Conservation (phyloP, 2,329 filamentous ascomycete species). For the Emergomyces africanus region DNA sequence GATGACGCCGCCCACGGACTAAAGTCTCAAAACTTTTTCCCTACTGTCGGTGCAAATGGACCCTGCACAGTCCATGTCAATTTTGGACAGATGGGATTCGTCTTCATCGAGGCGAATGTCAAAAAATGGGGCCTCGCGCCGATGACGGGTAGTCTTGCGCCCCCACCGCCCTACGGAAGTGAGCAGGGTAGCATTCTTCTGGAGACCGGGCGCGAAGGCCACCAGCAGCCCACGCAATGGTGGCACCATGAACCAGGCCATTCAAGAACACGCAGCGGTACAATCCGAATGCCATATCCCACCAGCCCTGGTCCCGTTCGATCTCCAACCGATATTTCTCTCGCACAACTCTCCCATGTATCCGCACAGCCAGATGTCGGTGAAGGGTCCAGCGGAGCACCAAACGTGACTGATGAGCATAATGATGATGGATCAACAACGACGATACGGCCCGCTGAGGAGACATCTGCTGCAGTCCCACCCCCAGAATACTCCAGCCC, state of each 20-base stretch:
- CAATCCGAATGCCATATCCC: conserved; percentile 58
- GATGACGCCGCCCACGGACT: conserved; percentile 89
- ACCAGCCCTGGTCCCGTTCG: conserved; percentile 80
- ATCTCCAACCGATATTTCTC: conserved; percentile 89
- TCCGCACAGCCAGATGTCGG: conserved; percentile 53
- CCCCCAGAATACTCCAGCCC: conserved; percentile 63
- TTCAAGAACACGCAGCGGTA: conserved; percentile 62
- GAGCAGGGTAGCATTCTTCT: conserved; percentile 94
- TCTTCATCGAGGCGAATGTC: conserved; percentile 98
- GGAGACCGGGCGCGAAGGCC: conserved; percentile 58
- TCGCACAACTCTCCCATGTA: conserved; percentile 69
- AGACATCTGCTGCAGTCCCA: conserved; percentile 40
- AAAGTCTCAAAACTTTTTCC: conserved; percentile 95
- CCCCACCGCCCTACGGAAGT: conserved; percentile 90
- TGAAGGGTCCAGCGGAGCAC: conserved; percentile 53
- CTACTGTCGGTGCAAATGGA: conserved; percentile 89
- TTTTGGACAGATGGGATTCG: conserved; percentile 93
- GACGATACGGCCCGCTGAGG: conserved; percentile 3
- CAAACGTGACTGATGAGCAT: conserved; percentile 10
- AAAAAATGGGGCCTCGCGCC: conserved; percentile 99
- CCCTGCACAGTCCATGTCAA: conserved; percentile 91
- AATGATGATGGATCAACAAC: conserved; percentile 14
- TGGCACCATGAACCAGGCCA: conserved; percentile 44
- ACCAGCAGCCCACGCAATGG: conserved; percentile 8
- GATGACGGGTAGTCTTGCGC: conserved; percentile 87